Evolutionary conservation across 345 rosid species (phyloP).

Genomic region (Rhodomyrtus tomentosa): DNA sequence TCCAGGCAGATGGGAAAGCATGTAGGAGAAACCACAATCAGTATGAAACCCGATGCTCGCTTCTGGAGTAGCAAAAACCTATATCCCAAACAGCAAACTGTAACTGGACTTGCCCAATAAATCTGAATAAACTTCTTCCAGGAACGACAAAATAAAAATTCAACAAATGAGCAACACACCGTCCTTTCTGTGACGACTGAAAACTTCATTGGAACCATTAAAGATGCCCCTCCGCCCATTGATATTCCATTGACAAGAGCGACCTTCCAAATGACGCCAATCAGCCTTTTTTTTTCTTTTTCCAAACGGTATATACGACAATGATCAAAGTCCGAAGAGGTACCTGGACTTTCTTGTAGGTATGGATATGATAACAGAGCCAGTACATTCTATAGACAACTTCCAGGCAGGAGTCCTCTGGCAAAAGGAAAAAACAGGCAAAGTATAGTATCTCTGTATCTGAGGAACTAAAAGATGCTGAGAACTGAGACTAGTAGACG

Average conservation of each 20-base stretch:
- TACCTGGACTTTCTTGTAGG: constrained; percentile 79
- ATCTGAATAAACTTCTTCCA: background rate
- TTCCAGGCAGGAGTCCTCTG: constrained; percentile 88
- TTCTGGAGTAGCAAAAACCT: constrained; percentile 95
- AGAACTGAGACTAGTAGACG: background rate
- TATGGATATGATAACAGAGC: constrained; percentile 88
- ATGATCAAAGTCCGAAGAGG: background rate
- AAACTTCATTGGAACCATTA: constrained; percentile 91
- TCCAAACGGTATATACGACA: background rate
- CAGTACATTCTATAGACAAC: constrained; percentile 95
- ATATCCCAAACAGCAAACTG: background rate
- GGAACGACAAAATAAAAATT: background rate
- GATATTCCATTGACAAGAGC: constrained; percentile 80
- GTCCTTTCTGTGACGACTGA: constrained; percentile 91
- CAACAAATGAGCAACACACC: constrained; percentile 21
- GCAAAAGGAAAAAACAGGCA: constrained; percentile 1
- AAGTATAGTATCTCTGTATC: background rate
- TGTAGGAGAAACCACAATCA: constrained; percentile 85
- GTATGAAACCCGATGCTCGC: constrained; percentile 91
- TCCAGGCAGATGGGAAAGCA: constrained; percentile 79
- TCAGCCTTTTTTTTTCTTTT: background rate
- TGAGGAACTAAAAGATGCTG: background rate
- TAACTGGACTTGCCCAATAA: background rate
- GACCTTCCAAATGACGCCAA: constrained; percentile 29
- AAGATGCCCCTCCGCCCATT: constrained; percentile 97